Base-by-base conservation (phyloP, 805 yeast genomes). In the Suhomyces xylopsoci region DNA sequence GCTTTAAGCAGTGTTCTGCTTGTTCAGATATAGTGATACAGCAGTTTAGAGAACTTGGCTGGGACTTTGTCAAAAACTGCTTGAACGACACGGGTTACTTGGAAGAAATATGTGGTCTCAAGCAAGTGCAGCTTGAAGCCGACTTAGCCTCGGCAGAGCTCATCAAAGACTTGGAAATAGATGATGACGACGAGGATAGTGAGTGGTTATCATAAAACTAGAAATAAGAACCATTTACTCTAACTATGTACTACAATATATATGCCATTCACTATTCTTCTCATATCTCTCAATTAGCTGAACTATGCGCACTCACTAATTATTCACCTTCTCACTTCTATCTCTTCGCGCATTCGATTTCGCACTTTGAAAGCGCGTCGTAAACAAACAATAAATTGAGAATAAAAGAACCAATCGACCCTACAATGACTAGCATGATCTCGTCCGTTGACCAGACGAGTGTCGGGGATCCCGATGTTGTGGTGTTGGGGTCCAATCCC, bases 1-100 rank as follows among this genome's bases (percentile, higher is more conserved):
- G 84, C 28, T 96, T 88, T 69, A 73, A 78, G 38, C 76, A 81
- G 60, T 94, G 99, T 67, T 86, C 97, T 0, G 99, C 92, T 0
- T 94, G 99, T 61, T 88, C 96, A 1, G 57, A 69, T 0, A 59
- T 73, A 0, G 85, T 94, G 1, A 59, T 88, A 0, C 68, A 75
- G 3, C 77, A 73, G 8, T 90, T 78, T 69, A 54, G 67, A 20
- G 56, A 63, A 1, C 67, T 74, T 0, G 90, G 90, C 0, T 94
- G 98, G 98, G 83, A 81, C 4, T 93, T 93, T 74, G 89, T 94
- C 3, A 75, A 77, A 59, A 63, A 65, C 12, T 93, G 97, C 10
- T 72, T 96, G 50, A 76, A 84, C 54, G 84, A 88, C 57, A 70
- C 85, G 0, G 76, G 73, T 17, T 87, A 82, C 60, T 76, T 96